phyloP scores from a whole-genome alignment of 164 flowering plant genomes.

The Vitis rupestris region DNA sequence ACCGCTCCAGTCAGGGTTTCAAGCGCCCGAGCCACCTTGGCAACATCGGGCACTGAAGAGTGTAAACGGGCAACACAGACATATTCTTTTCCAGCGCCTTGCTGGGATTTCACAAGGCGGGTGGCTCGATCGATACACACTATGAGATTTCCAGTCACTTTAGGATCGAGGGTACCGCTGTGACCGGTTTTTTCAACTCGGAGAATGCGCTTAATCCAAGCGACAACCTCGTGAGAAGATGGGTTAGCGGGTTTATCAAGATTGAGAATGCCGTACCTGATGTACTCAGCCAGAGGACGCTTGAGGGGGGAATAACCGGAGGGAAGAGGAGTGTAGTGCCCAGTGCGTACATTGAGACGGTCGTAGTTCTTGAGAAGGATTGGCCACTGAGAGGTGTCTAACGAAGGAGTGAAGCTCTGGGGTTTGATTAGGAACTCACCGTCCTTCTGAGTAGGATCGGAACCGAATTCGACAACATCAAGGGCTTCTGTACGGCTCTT shows the following conservation, averaged over 20 bases:
- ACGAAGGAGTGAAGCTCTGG: constrained; percentile 58
- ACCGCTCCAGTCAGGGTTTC: constrained; percentile 74
- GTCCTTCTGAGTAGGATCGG: constrained; percentile 2
- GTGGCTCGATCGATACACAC: constrained; percentile 81
- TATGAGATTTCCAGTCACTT: constrained; percentile 74
- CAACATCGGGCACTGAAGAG: constrained; percentile 54
- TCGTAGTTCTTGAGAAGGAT: constrained; percentile 77
- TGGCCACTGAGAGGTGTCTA: constrained; percentile 80
- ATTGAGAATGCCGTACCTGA: constrained; percentile 66
- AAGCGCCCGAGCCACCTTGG: constrained; percentile 62
- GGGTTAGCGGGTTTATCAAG: constrained; percentile 87
- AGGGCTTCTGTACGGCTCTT: constrained; percentile 4
- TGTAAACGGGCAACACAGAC: constrained; percentile 75
- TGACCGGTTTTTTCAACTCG: constrained; percentile 73
- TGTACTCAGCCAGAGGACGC: constrained; percentile 63
- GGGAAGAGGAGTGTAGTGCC: constrained; percentile 77
- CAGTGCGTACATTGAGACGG: constrained; percentile 74
- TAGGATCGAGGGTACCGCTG: constrained; percentile 79
- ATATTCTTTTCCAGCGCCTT: constrained; percentile 84
- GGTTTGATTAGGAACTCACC: constrained; percentile 62
- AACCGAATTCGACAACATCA: neutral
- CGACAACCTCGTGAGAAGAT: constrained; percentile 79
- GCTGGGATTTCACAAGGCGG: constrained; percentile 75
- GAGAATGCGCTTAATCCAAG: constrained; percentile 75
- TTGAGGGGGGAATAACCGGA: constrained; percentile 69